Percentiles rank a stretch among this genome's conserved stretches.
Evolutionary conservation across 176 grass and related monocot species (phyloP).

Genomic region (Alopecurus myosuroides): DNA sequence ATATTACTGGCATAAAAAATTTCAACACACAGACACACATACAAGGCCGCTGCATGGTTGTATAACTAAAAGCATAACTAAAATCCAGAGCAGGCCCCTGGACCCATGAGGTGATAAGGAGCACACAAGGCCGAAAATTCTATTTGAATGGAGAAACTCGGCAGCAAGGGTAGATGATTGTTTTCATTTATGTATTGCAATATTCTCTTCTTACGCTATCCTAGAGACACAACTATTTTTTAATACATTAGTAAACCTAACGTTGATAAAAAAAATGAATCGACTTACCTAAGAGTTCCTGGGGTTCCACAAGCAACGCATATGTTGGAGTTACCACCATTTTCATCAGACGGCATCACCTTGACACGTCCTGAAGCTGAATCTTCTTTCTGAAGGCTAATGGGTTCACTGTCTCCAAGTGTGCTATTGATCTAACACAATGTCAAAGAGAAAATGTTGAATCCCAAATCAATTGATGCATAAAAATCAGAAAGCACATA

Average conservation of each 20-base stretch:
- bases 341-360: constrained; percentile 22
- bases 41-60: neutral
- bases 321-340: constrained; percentile 13
- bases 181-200: neutral
- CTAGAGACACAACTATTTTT: neutral
- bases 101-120: neutral
- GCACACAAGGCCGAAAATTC: neutral
- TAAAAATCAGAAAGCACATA: constrained; percentile 14
- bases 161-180: neutral
- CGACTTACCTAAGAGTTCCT: constrained; percentile 59
- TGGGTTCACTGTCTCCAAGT: constrained; percentile 8
- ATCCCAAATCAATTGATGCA: neutral
- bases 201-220: constrained; percentile 1
- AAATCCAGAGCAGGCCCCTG: neutral
- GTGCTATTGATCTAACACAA: constrained; percentile 23
- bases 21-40: neutral
- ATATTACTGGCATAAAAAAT: neutral
- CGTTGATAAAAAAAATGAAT: constrained; percentile 7
- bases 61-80: neutral
- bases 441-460: neutral
- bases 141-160: neutral
- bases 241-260: neutral
- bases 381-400: constrained; percentile 19
- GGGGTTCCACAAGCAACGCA: constrained; percentile 50
- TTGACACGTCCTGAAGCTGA: constrained; percentile 20